phyloP scores from a whole-genome alignment of 257 asterid genomes.

The Lantana camara region DNA sequence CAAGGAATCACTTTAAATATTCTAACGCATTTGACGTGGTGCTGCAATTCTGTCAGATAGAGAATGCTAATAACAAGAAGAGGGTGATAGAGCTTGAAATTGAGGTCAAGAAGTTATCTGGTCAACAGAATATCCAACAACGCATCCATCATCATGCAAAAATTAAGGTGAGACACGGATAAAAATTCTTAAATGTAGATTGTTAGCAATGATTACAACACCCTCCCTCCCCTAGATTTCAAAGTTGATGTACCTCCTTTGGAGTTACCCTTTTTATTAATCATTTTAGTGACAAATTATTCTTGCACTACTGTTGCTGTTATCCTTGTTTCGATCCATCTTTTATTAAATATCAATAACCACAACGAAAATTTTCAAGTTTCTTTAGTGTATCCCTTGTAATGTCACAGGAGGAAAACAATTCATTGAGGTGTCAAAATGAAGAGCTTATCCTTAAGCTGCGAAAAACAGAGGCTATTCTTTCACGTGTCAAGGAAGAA shows the following conservation, averaged over 20 bases:
- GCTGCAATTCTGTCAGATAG: constrained; percentile 50
- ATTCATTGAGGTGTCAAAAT: constrained; percentile 66
- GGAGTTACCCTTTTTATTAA: no score
- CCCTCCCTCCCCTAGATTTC: no score
- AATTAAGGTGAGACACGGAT: constrained; percentile 61
- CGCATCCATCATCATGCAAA: constrained; percentile 98
- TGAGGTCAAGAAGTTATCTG: constrained; percentile 79
- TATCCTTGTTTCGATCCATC: no score
- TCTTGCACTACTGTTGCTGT: no score
- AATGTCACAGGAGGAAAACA: constrained; percentile 83
- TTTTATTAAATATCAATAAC: no score
- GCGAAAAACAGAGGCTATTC: constrained; percentile 63
- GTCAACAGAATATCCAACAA: constrained; percentile 95
- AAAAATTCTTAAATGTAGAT: neutral
- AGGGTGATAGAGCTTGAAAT: constrained; percentile 75
- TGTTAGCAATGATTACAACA: no score
- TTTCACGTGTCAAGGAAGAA: constrained; percentile 81
- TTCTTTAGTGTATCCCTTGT: constrained; percentile 5
- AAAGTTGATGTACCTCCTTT: no score
- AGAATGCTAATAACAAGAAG: constrained; percentile 62
- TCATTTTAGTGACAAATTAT: no score
- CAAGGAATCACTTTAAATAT: no score
- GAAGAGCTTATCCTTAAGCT: constrained; percentile 78
- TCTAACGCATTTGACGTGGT: constrained; percentile 25
- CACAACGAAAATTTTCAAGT: neutral